Evolutionary conservation across 768 basidiomycete genomes (phyloP), one percentile per base, ranked within the genome.

Genomic region (Cyclocybe cylindracea): DNA sequence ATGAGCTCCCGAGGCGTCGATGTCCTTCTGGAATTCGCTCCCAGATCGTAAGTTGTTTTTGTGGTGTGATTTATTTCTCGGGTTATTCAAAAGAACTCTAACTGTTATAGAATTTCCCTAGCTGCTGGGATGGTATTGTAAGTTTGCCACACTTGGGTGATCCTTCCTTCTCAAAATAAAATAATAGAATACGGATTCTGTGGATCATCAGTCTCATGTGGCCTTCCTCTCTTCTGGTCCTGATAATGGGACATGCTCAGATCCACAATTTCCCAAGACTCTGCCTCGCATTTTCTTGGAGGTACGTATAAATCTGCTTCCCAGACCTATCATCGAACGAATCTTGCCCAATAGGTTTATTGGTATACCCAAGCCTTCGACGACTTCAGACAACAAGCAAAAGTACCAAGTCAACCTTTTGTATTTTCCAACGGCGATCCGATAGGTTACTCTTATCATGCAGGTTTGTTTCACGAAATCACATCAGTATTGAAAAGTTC

Each of bases 391-490:
- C 54, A 56, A 38, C 61, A 73, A 39, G 76, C 79, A 6, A 73
- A 64, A 68, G 70, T 72, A 53, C 53, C 75, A 3, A 54, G 61
- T 10, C 77, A 78, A 56, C 78, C 78, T 16, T 78, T 78, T 51
- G 78, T 80, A 3, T 73, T 66, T 53, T 62, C 82, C 10, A 71
- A 78, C 56, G 84, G 84, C n/a, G 84, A 85, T 58, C 74, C 75
- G 3, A 80, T 77, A 16, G 82, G 81, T 2, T 80, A 78, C 57
- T 80, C 80, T 53, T 73, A 78, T 50, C 78, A 78, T 50, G 59
- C 59, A 13, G 60, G 60, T 52, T 10, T 33, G 38, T 46, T 31
- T 29, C 33, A n/a, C 24, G 10, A 31, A 9, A 18, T 24, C 24
- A 24, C 24, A 24, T 24, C 24, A 24, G 24, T 24, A 24, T 9